Conservation (phyloP, 805 yeast genomes). For the Wickerhamiella sorbophila region DNA sequence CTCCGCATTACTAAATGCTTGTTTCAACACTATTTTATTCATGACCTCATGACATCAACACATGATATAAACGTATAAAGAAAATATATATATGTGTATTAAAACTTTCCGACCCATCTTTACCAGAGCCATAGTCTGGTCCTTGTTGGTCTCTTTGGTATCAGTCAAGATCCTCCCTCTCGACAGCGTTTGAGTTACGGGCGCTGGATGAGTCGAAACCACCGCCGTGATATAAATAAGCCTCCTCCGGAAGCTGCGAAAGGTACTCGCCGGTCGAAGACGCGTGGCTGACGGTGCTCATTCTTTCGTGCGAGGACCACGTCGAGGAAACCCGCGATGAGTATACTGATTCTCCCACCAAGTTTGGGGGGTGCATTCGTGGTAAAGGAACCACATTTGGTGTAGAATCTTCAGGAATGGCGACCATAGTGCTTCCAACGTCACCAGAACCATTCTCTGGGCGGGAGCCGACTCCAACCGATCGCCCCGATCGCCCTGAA, state of each 20-base stretch:
- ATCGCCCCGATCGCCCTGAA: too few species aligned
- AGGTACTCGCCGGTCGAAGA: slow-evolving; percentile 13
- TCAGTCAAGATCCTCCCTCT: too few species aligned
- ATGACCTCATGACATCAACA: neutral
- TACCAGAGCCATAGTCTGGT: too few species aligned
- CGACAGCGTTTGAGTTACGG: too few species aligned
- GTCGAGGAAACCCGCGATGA: neutral
- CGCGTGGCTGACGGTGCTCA: slow-evolving; percentile 7
- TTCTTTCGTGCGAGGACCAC: neutral
- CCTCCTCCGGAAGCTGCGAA: slow-evolving; percentile 17
- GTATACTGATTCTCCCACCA: neutral
- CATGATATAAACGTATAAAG: neutral
- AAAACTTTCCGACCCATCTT: too few species aligned
- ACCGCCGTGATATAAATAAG: slow-evolving; percentile 9
- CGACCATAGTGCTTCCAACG: slow-evolving; percentile 8
- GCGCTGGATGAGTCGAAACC: slow-evolving; percentile 2
- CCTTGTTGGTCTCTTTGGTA: too few species aligned
- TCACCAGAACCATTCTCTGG: slow-evolving; percentile 2
- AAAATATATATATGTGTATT: too few species aligned
- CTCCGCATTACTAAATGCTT: too few species aligned
- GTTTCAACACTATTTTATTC: neutral
- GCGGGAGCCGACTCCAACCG: neutral
- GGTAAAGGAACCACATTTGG: neutral
- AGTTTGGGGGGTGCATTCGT: neutral
- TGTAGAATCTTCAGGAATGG: slow-evolving; percentile 8